These are phyloP conservation scores for Colletotrichum destructivum DNA, from an alignment of 2,329 filamentous ascomycete genomes.

Conservation along the genomic window DNA sequence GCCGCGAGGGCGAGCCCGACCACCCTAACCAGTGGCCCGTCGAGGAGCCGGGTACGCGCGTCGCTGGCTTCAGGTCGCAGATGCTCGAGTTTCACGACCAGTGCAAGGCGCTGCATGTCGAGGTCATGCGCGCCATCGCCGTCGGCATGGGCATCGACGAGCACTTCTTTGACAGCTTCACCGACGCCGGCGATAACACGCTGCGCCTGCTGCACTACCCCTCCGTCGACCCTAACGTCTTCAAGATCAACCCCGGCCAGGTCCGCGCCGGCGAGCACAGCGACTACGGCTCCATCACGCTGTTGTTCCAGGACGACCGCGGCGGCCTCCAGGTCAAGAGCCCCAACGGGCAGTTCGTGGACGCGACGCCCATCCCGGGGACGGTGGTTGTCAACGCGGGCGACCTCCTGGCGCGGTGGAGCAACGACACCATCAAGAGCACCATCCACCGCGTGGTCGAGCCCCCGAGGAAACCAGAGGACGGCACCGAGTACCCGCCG, in stretches of 20 bases:
- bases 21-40: constrained; percentile 84
- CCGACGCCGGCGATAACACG: constrained; percentile 79
- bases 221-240: constrained; percentile 74
- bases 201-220: constrained; percentile 85
- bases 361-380: constrained; percentile 85
- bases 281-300: constrained; percentile 73
- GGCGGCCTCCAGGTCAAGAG: constrained; percentile 74
- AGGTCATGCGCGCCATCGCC: constrained; percentile 88
- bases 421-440: constrained; percentile 91
- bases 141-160: constrained; percentile 82
- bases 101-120: constrained; percentile 81
- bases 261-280: constrained; percentile 86
- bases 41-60: constrained; percentile 63
- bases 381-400: constrained; percentile 93
- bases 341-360: constrained; percentile 83
- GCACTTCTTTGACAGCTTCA: constrained; percentile 82
- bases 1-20: constrained; percentile 70
- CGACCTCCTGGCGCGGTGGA: constrained; percentile 89
- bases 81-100: constrained; percentile 84
- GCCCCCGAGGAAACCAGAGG: constrained; percentile 74
- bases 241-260: constrained; percentile 76
- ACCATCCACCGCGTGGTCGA: constrained; percentile 93
- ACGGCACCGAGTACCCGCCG: constrained; percentile 75
- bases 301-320: constrained; percentile 73
- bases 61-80: constrained; percentile 74